Evolutionary conservation across 306 rosid genomes (phyloP).

Genomic region (Castanea mollissima): DNA sequence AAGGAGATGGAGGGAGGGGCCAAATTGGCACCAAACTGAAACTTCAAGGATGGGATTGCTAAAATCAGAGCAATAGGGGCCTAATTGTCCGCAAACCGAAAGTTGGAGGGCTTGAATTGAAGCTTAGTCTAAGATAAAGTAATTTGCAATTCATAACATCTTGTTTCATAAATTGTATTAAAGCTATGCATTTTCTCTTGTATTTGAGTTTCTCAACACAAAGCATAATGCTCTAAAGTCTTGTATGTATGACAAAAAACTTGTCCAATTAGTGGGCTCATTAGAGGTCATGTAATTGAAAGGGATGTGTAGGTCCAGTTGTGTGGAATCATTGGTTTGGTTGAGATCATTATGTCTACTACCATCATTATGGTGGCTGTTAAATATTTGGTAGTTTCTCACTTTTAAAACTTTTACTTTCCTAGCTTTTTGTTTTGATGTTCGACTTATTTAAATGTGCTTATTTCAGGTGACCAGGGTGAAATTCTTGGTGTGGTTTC

Average conservation of each 20-base stretch:
- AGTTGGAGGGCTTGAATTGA: too few species aligned
- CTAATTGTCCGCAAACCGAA: too few species aligned
- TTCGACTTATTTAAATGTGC: conserved; percentile 24
- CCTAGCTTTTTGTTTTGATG: background rate
- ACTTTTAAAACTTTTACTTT: background rate
- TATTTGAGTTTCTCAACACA: too few species aligned
- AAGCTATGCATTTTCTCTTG: too few species aligned
- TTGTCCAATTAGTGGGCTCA: background rate
- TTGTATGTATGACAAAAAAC: background rate
- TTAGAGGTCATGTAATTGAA: background rate
- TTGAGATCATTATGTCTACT: background rate
- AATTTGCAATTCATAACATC: too few species aligned
- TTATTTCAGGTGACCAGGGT: conserved; percentile 53
- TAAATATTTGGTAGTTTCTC: background rate
- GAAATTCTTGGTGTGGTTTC: conserved; percentile 46
- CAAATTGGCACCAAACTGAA: too few species aligned
- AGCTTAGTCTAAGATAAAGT: too few species aligned
- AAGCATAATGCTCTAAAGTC: background rate
- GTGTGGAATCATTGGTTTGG: background rate
- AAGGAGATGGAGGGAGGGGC: too few species aligned
- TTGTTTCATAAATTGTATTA: too few species aligned
- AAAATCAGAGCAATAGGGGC: too few species aligned
- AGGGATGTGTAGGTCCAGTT: background rate
- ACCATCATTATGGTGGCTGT: background rate
- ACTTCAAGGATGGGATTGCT: too few species aligned